Evolutionary conservation across 768 basidiomycete species (phyloP), one percentile per base, ranked within the genome.

Genomic region (Tubosaeta brunneosetosa): DNA sequence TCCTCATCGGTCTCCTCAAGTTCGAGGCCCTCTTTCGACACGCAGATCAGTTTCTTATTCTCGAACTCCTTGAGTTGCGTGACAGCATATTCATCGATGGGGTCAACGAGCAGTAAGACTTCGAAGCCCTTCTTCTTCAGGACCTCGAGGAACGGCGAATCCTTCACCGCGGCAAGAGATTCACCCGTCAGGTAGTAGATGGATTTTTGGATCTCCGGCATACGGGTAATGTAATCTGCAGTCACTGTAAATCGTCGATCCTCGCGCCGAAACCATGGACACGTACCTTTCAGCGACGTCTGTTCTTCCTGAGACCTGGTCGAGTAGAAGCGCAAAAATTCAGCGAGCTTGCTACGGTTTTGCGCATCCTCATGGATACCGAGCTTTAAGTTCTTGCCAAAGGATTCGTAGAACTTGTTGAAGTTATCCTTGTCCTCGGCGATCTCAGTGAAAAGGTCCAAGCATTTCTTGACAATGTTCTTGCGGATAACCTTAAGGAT

Each of bases 401-500:
- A 98, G 37, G 93, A 83, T 77, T 94, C 90, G 76, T 97, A 97
- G 82, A 98, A 97, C 78, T 94, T 95, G 73, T 63, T 69, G 71
- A 91, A 93, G 81, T 89, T 97, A 76, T 99, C 97, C 83, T 98
- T 98, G 83, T 99, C 97, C 81, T 99, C 95, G 33, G 94, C 87
- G 58, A 98, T 95, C 81, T 99, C 97, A 63, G 72, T 78, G 79
- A 99, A 83, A 64, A 97, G 74, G 68, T 98, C 95, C 75, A 98
- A 73, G 70, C 89, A 87, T 80, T 97, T 97, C 85, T 93, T 98
- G 73, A 98, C 94, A 50, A 98, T 83, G 80, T 97, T 97, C 85
- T 97, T 97, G 73, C 93, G 91, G 71, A 95, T 94, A 72, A 97
- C 94, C 81, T 98, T 99, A 65, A 99, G 88, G 63, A 99, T 99